phyloP scores from a whole-genome alignment of 805 yeast genomes.

The Spathaspora gorwiae region DNA sequence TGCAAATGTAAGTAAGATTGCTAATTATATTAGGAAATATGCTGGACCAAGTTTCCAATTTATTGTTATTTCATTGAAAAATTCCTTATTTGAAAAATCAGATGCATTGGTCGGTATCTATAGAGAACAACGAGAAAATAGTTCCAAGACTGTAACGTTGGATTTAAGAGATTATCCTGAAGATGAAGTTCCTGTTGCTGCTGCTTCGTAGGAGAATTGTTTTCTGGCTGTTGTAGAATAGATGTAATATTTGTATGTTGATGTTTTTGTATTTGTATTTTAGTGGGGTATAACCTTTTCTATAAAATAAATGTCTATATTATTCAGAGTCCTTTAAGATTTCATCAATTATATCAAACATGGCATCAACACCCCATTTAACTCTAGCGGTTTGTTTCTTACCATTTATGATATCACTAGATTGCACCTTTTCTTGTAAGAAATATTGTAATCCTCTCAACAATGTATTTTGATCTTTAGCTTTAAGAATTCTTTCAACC shows the following conservation, averaged over 20 bases:
- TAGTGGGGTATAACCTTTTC: slow-evolving; percentile 8
- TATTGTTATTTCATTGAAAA: slow-evolving; percentile 88
- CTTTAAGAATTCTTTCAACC: slow-evolving; percentile 47
- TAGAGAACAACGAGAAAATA: slow-evolving; percentile 69
- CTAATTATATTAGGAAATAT: slow-evolving; percentile 74
- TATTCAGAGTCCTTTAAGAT: slow-evolving; percentile 48
- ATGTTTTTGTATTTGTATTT: slow-evolving; percentile 17
- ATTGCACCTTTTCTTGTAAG: slow-evolving; percentile 42
- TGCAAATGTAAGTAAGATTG: slow-evolving; percentile 79
- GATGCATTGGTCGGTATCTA: slow-evolving; percentile 92
- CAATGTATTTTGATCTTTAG: slow-evolving; percentile 54
- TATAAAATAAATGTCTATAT: no score
- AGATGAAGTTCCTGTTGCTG: slow-evolving; percentile 16
- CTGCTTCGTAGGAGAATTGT: not conserved
- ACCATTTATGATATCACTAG: slow-evolving; percentile 48
- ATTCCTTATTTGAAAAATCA: slow-evolving; percentile 78
- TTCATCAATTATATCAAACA: slow-evolving; percentile 45
- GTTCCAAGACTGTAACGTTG: slow-evolving; percentile 68
- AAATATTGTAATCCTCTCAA: slow-evolving; percentile 66
- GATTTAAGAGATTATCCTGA: slow-evolving; percentile 62
- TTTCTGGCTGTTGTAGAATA: slow-evolving; percentile 17
- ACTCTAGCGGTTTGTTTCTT: slow-evolving; percentile 53
- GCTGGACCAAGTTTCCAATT: slow-evolving; percentile 81
- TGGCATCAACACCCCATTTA: slow-evolving; percentile 60
- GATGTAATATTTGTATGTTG: not conserved